These are phyloP conservation scores for Echeveria elegans DNA, from an alignment of 164 flowering plant genomes.

Conservation along the genomic window DNA sequence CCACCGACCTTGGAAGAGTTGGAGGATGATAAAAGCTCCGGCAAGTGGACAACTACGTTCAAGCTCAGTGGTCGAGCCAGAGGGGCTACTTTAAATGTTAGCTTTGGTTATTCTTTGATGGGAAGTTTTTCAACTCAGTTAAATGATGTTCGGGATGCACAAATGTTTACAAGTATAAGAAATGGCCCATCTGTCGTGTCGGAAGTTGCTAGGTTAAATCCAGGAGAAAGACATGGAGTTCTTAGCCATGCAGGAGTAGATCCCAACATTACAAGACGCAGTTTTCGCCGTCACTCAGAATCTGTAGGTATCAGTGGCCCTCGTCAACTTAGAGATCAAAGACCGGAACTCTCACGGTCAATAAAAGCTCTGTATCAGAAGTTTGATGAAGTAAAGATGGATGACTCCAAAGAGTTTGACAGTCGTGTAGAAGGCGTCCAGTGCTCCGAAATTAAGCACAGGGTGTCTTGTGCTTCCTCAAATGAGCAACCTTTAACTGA, in stretches of 20 bases:
- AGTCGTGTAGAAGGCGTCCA: constrained; percentile 14
- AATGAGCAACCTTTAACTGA: constrained; percentile 24
- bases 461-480: constrained; percentile 12
- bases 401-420: constrained; percentile 13
- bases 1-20: constrained; percentile 33
- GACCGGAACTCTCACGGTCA: constrained; percentile 25
- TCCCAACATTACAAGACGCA: constrained; percentile 11
- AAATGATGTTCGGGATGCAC: constrained; percentile 8
- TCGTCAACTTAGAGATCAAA: constrained; percentile 16
- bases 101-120: constrained; percentile 25
- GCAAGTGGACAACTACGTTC: constrained; percentile 33
- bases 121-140: constrained; percentile 10
- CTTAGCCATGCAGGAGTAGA: constrained; percentile 15
- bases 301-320: constrained; percentile 16
- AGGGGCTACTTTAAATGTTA: constrained; percentile 34
- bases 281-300: constrained; percentile 12
- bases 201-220: background rate
- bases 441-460: constrained; percentile 14
- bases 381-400: constrained; percentile 20
- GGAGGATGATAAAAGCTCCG: constrained; percentile 26
- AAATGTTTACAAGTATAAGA: constrained; percentile 11
- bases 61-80: constrained; percentile 29
- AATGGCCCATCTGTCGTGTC: constrained; percentile 7
- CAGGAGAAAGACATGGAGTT: constrained; percentile 2
- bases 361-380: constrained; percentile 26